Base-by-base conservation (phyloP, 73 alveolate species). In the Stentor coeruleus region DNA sequence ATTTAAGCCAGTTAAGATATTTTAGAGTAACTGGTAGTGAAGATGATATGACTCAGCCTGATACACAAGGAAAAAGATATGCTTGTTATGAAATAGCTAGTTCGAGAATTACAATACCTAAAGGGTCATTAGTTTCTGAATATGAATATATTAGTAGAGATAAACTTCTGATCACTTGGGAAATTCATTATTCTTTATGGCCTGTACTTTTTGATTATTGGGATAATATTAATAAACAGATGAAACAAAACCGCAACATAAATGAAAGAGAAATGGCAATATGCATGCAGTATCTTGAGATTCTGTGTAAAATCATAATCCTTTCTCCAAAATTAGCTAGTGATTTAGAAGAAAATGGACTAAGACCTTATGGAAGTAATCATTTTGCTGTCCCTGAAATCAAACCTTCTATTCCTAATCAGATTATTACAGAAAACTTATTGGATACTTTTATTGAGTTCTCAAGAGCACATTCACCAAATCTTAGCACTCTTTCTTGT, bases 391-490 rank as follows among this genome's bases (percentile, higher is more conserved):
- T 66, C 20, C n/a, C 20, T 11, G 79, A 11, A 14, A 66, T 31
- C 42, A 37, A 33, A 26, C 11, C n/a, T 28, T 37, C 26, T 1
- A 33, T 31, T 2, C 79, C 79, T 1, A 66, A 66, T 40, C 36
- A 28, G 2, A 31, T 20, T 1, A 20, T 66, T 2, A 20, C 40
- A 20, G 33, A 26, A 66, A 20, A 20, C 37, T 31, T 66, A 31
- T 40, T 66, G n/a, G 79, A 66, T 0, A 66, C 79, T 66, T 66
- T 66, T 33, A 66, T 66, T 11, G 79, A 66, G 79, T 31, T 66
- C 14, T 20, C 79, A 0, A 66, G 37, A 40, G 1, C 33, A 33
- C 0, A 20, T 0, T 2, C 37, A 2, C 79, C 79, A 14, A 20
- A 37, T 28, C 79, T 66, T 0, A 31, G 33, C 40, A 66, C 79